Evolutionary conservation across 2,329 filamentous ascomycete genomes (phyloP), one percentile per base, ranked within the genome.

Genomic region (Decorospora gaudefroyi): DNA sequence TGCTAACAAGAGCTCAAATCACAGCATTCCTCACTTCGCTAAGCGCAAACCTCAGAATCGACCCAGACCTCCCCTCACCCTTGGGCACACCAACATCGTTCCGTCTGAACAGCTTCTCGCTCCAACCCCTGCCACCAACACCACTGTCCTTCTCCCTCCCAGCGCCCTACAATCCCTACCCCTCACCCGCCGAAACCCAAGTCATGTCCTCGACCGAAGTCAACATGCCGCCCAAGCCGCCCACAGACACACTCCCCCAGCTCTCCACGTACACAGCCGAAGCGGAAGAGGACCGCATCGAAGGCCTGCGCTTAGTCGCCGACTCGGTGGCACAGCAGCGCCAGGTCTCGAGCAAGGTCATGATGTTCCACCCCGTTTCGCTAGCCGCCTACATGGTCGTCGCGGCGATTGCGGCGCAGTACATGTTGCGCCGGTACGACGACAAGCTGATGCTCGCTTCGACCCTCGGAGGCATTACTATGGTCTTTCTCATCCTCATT

Each of bases 301-400:
- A 83, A 42, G 85, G 85, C 12, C 76, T 95, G 37, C 80, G 81
- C 51, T 80, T 95, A 13, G 78, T 95, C 26, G 86, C 89, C 49
- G 88, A 92, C 70, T 89, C 85, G 46, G 81, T 95, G 35, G 87
- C 88, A 23, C 86, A 95, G 71, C 90, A 93, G 75, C 83, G 86
- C 50, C 85, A 89, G 65, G 72, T 79, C 6, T 83, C 87, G 13
- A 81, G 83, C 28, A 73, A 75, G 41, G 74, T 81, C 51, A 74
- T 93, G 33, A 61, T 71, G 42, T 64, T 59, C 52, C 63, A 69
- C 47, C 68, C 69, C 8, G 30, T 65, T 25, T 64, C 67, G 17
- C 56, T 76, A n/a, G 59, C 72, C 4, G 63, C 62, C 0, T 46
- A 74, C 21, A 57, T 76, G 12, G 61, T 70, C 4, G 32, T 74